Base-by-base conservation (phyloP, 1,284 basidiomycete genomes). In the Taiwanofungus camphoratus region DNA sequence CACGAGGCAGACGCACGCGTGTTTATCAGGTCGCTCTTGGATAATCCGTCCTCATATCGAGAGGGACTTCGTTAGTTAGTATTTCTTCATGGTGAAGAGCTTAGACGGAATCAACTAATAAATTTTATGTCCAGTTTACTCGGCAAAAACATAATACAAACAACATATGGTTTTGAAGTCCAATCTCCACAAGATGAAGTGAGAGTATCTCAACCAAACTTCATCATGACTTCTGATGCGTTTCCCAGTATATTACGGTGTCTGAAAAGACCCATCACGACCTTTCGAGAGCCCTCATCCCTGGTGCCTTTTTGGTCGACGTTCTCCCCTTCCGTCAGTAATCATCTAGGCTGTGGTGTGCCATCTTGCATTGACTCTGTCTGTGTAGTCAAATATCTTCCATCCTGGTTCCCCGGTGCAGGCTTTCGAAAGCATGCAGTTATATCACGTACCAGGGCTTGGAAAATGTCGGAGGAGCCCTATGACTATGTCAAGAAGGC, bases 341-440 rank as follows among this genome's bases (percentile, higher is more conserved):
- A 16, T 15, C 9, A n/a, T 26, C 22, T 18, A 12, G 6, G 20
- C 7, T 20, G 2, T 12, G 13, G 5, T 8, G 24, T 20, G 12
- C n/a, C 4, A 18, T 18, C 1, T 12, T 7, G 13, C 22, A 19
- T 9, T 7, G 5, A 6, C 8, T 13, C 24, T 39, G 24, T 18
- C 38, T 24, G 13, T 23, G 18, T n/a, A 30, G 42, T 13, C 37
- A 32, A 12, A n/a, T 63, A 21, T n/a, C n/a, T n/a, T n/a, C n/a
- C n/a, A n/a, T n/a, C n/a, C n/a, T n/a, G n/a, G n/a, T n/a, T n/a
- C n/a, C 63, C 63, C 30, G 62, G 62, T 11, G 52, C 59, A 13
- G 51, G 49, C 7, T 65, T 63, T 51, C 57, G 60, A 39, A 41
- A 43, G 22, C 15, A 45, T 13, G 62, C 58, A 15, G 41, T 36